Base-by-base conservation (phyloP, 768 basidiomycete species). In the Xerocomellus amylosporus region DNA sequence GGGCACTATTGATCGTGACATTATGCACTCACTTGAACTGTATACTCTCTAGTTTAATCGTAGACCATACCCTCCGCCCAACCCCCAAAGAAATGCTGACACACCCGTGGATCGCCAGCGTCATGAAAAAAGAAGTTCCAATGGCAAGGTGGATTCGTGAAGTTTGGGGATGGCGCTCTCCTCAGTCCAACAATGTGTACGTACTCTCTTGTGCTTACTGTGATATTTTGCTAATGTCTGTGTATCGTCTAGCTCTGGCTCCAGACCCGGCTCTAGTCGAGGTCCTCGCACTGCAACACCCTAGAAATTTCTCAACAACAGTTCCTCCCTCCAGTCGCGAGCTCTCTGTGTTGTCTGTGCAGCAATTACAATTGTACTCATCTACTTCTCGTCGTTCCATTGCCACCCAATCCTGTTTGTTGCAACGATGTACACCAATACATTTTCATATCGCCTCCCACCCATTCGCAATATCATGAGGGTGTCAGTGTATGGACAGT, bases 101-200 rank as follows among this genome's bases (percentile, higher is more conserved):
- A 40, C 94, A 97, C 69, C 86, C 86, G 9, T 97, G 93, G 90
- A 85, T 97, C 55, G 71, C 79, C 49, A 76, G 77, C 53, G 78
- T 82, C 49, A 90, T 92, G 82, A 84, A 83, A 68, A 82, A 86
- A 67, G 90, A 93, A 60, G 86, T 90, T 37, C 85, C 90, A 56
- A 95, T 96, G 90, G 87, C 85, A 8, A 84, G 82, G 64, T 96
- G 92, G 92, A 86, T 93, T 54, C 79, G 85, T 58, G 79, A 88
- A 65, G 87, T 93, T 39, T 93, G 89, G 88, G 84, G 80, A 54
- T 92, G 89, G 89, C 78, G 79, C 49, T 79, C 70, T 63, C 31
- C 79, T 19, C 54, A 47, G 68, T 68, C 70, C 37, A 62, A 51
- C 38, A 61, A 62, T 48, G 19, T 49, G 69, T 70, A 42, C 46